Evolutionary conservation across 2,329 filamentous ascomycete genomes (phyloP), one percentile per base, ranked within the genome.

Genomic region (Ceratocystis cacaofunesta): DNA sequence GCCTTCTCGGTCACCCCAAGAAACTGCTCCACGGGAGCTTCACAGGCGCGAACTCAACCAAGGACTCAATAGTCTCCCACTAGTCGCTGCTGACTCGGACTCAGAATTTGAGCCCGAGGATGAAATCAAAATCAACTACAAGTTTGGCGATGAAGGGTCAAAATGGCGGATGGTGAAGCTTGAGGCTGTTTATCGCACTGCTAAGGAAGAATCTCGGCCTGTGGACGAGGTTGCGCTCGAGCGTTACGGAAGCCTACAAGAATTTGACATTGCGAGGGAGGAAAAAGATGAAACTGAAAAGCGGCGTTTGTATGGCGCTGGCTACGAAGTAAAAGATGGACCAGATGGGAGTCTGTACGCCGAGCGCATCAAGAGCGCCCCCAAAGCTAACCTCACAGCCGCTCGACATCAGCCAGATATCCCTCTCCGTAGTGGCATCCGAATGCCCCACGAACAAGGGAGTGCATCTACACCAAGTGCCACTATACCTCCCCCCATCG

Each of bases 141-240:
- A 78, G 0, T 95, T 99, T 74, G 94, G 95, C 19, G 94, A 99
- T 73, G 77, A 83, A 5, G 92, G 94, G 0, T 92, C 92, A 15
- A 84, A 90, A 70, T 99, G 95, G 94, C 86, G 95, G 62, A 96
- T 99, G 92, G 95, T 88, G 5, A 96, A 92, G 74, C 82, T 99
- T 41, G 91, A 88, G 69, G 88, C 85, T 10, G 89, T 96, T 1
- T 96, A 95, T 74, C 82, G 84, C 30, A 82, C 86, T 64, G 90
- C 91, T 0, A 81, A 95, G 70, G 86, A 94, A 70, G 85, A 79
- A 0, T 86, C 85, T 0, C 81, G 81, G n/a, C 71, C 83, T 0
- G 80, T 95, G 0, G 92, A 97, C 5, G 89, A 95, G 0, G 79
- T 97, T 61, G 94, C 92, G 0, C 71, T 88, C 46, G 88, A 96